Conservation (phyloP, 2,329 filamentous ascomycete genomes). For the Amauroascus verrucosus region DNA sequence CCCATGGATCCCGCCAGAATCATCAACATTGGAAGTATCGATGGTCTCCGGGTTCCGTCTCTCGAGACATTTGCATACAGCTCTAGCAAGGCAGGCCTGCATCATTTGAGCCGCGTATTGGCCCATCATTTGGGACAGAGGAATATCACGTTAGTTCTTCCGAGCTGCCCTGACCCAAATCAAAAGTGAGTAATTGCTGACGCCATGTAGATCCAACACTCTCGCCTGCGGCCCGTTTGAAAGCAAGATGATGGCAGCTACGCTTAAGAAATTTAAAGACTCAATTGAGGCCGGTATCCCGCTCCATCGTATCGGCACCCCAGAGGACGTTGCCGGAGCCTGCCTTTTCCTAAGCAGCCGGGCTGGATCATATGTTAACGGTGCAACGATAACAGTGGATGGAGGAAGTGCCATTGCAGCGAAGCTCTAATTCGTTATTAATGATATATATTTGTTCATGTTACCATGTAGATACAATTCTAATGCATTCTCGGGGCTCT, state of each 20-base stretch:
- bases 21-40: slow-evolving; percentile 46
- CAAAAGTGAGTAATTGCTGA: neutral
- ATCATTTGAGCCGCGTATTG: slow-evolving; percentile 44
- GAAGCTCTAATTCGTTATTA: slow-evolving; percentile 26
- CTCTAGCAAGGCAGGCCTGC: slow-evolving; percentile 44
- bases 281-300: slow-evolving; percentile 49
- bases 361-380: slow-evolving; percentile 57
- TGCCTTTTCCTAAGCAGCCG: slow-evolving; percentile 60
- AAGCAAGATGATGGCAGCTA: slow-evolving; percentile 47
- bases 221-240: slow-evolving; percentile 59
- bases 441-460: neutral
- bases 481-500: no score
- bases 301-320: slow-evolving; percentile 54
- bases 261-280: slow-evolving; percentile 42
- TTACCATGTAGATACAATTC: no score
- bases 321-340: slow-evolving; percentile 59
- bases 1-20: slow-evolving; percentile 38
- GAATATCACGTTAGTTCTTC: slow-evolving; percentile 44
- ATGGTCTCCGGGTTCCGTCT: slow-evolving; percentile 45
- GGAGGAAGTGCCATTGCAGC: slow-evolving; percentile 41
- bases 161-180: no score
- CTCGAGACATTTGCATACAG: slow-evolving; percentile 45
- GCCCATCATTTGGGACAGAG: slow-evolving; percentile 43
- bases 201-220: slow-evolving; percentile 47
- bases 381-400: slow-evolving; percentile 54